Percentiles rank a stretch among this genome's conserved stretches.
These are phyloP conservation scores for Meredithiella fracta DNA, from an alignment of 2,329 filamentous ascomycete species.

Conservation along the genomic window DNA sequence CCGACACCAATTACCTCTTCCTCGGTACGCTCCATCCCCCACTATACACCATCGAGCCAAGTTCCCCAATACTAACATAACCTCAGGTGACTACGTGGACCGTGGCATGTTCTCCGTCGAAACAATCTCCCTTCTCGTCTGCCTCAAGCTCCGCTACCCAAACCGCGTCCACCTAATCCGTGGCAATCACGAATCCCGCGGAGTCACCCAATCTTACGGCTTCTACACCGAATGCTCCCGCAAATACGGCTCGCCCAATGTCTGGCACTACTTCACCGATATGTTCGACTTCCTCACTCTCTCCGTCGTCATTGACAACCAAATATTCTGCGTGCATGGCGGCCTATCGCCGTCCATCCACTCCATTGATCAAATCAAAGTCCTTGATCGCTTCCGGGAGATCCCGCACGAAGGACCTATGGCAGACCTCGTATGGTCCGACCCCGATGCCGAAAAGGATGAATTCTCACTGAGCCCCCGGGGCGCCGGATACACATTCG, in stretches of 20 bases:
- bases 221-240: slow-evolving; percentile 97
- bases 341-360: slow-evolving; percentile 82
- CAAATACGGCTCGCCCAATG: slow-evolving; percentile 96
- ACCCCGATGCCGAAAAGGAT: slow-evolving; percentile 91
- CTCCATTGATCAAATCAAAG: slow-evolving; percentile 98
- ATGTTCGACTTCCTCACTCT: slow-evolving; percentile 99
- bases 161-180: slow-evolving; percentile 90
- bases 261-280: slow-evolving; percentile 99
- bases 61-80: not conserved
- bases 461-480: slow-evolving; percentile 90
- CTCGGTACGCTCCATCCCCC: slow-evolving; percentile 41
- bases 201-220: slow-evolving; percentile 95
- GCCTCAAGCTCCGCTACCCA: slow-evolving; percentile 91
- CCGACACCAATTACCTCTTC: slow-evolving; percentile 96
- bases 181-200: slow-evolving; percentile 93
- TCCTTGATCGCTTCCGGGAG: slow-evolving; percentile 96
- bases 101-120: slow-evolving; percentile 97
- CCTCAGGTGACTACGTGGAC: slow-evolving; percentile 83
- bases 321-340: slow-evolving; percentile 98
- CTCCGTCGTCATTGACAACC: slow-evolving; percentile 93
- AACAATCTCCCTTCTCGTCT: slow-evolving; percentile 93
- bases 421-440: slow-evolving; percentile 98
- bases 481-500: slow-evolving; percentile 93
- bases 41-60: not conserved
- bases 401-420: slow-evolving; percentile 98